Conservation (phyloP, 208 protist genomes). For the Crithidia brevicula region DNA sequence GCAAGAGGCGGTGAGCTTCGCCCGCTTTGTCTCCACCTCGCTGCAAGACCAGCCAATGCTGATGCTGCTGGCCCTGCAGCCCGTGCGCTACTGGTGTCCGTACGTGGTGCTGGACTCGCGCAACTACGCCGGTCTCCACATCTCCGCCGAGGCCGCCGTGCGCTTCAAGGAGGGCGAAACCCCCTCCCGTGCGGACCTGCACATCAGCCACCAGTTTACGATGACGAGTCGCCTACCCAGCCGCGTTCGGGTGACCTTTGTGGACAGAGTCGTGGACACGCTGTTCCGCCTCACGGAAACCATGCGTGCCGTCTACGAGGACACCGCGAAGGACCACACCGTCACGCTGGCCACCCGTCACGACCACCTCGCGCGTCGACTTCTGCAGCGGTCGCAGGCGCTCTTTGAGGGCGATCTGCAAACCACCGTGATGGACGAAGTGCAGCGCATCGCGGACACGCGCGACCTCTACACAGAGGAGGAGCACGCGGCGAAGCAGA, state of each 20-base stretch:
- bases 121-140: conserved; percentile 68
- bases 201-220: conserved; percentile 50
- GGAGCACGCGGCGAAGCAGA: conserved; percentile 36
- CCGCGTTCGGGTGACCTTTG: conserved; percentile 37
- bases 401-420: conserved; percentile 70
- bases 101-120: conserved; percentile 70
- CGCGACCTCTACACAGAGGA: conserved; percentile 63
- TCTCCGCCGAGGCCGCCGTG: conserved; percentile 47
- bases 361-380: conserved; percentile 54
- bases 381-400: conserved; percentile 37
- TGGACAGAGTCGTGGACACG: conserved; percentile 30
- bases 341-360: conserved; percentile 71
- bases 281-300: conserved; percentile 24
- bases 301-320: conserved; percentile 36
- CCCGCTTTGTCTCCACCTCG: conserved; percentile 72
- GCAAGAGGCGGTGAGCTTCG: conserved; percentile 80
- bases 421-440: conserved; percentile 80
- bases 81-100: conserved; percentile 83
- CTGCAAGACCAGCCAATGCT: conserved; percentile 91
- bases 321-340: conserved; percentile 55
- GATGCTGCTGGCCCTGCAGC: conserved; percentile 75
- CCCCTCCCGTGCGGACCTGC: conserved; percentile 29
- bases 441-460: conserved; percentile 62
- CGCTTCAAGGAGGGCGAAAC: conserved; percentile 30
- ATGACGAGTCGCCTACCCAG: conserved; percentile 57